A percentile compares a stretch with the other conserved stretches of the same genome.
Evolutionary conservation across 2,329 filamentous ascomycete species (phyloP).

Genomic region (Fusarium setosum): DNA sequence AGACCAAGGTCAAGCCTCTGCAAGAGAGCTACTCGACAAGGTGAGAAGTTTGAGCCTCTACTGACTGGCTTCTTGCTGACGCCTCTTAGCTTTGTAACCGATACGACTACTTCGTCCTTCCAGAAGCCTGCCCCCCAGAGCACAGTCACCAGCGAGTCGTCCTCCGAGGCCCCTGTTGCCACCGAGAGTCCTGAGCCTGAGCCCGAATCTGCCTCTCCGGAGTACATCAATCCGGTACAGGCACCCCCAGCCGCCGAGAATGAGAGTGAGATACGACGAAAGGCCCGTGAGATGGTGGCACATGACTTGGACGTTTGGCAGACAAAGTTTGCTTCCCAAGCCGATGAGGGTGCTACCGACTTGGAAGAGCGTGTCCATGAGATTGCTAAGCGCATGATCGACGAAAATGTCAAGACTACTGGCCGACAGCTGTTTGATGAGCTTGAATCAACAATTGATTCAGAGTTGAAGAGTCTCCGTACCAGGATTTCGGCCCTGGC

Average conservation of each 20-base stretch:
- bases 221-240: slow-evolving; percentile 50
- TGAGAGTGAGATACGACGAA: slow-evolving; percentile 66
- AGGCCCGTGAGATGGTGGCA: slow-evolving; percentile 74
- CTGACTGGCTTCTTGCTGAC: slow-evolving; percentile 12
- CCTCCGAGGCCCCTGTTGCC: slow-evolving; percentile 34
- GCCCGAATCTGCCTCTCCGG: slow-evolving; percentile 39
- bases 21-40: slow-evolving; percentile 26
- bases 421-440: slow-evolving; percentile 75
- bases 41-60: slow-evolving; percentile 2
- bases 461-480: slow-evolving; percentile 75
- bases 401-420: slow-evolving; percentile 72
- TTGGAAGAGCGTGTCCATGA: slow-evolving; percentile 78
- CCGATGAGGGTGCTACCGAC: slow-evolving; percentile 80
- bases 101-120: slow-evolving; percentile 48
- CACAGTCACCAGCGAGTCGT: slow-evolving; percentile 47
- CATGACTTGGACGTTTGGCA: slow-evolving; percentile 89
- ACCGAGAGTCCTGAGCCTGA: slow-evolving; percentile 23
- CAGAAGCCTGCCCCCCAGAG: slow-evolving; percentile 49
- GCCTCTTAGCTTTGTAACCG: slow-evolving; percentile 29
- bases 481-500: slow-evolving; percentile 73
- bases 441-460: slow-evolving; percentile 74
- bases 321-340: slow-evolving; percentile 85
- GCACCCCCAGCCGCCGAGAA: slow-evolving; percentile 58
- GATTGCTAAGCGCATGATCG: slow-evolving; percentile 65
- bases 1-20: slow-evolving; percentile 51